Percentiles rank a stretch among this genome's conserved stretches.
Conservation (phyloP, 2,329 filamentous ascomycete genomes). For the Diaporthe vaccinii region DNA sequence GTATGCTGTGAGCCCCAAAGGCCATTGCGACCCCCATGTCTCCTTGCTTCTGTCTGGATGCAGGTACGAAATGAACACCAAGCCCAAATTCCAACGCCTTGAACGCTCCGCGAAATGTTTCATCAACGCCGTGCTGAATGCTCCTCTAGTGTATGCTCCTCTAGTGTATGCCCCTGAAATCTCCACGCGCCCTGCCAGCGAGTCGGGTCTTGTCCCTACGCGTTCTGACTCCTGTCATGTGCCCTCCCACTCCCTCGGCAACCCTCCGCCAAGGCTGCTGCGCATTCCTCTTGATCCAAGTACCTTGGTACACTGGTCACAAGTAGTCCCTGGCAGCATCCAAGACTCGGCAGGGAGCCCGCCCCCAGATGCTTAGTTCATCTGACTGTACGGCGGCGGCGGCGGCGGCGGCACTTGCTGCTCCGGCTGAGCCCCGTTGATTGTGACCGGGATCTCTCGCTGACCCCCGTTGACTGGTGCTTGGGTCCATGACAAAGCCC, state of each 20-base stretch:
- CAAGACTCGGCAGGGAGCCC: not conserved
- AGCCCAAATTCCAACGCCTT: conserved; percentile 8
- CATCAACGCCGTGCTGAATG: conserved; percentile 32
- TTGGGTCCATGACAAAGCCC: conserved; percentile 57
- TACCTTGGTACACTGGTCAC: not conserved
- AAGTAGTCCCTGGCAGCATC: not conserved
- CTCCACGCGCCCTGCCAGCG: conserved; percentile 18
- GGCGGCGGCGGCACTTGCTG: conserved; percentile 34
- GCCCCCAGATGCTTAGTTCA: not conserved
- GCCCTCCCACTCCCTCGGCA: conserved; percentile 11
- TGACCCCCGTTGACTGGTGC: not conserved
- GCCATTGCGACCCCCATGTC: not conserved
- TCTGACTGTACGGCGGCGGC: conserved; percentile 41
- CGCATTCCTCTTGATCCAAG: not conserved
- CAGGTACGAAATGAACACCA: conserved; percentile 25
- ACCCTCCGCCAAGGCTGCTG: not conserved
- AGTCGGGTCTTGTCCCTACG: conserved; percentile 4
- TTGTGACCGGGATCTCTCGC: conserved; percentile 9
- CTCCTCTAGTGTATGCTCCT: conserved; percentile 21
- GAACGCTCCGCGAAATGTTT: conserved; percentile 28
- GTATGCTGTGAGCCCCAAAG: conserved; percentile 9
- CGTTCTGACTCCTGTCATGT: conserved; percentile 18
- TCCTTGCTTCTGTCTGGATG: conserved; percentile 30
- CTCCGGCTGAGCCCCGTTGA: conserved; percentile 32
- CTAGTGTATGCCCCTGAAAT: conserved; percentile 27